phyloP scores from a whole-genome alignment of 208 protist genomes.

The Leishmania amazonensis region DNA sequence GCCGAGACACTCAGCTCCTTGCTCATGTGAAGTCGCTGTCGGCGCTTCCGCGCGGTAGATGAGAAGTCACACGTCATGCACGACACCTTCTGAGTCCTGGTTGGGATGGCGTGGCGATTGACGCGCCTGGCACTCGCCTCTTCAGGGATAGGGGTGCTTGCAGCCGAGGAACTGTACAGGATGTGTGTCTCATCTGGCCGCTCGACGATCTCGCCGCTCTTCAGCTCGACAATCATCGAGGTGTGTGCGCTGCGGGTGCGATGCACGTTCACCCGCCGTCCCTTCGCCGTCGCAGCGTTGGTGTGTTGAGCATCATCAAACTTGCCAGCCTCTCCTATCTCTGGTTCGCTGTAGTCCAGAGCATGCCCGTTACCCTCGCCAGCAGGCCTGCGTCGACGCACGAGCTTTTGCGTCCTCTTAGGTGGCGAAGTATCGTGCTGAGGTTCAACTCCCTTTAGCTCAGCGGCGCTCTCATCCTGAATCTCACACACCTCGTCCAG shows the following conservation, averaged over 20 bases:
- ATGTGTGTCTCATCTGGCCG: background rate
- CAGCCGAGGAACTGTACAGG: conserved; percentile 11
- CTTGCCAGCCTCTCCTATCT: conserved; percentile 9
- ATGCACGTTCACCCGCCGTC: conserved; percentile 12
- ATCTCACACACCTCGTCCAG: conserved; percentile 34
- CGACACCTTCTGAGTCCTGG: background rate
- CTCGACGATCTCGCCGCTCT: conserved; percentile 31
- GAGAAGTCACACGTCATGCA: conserved; percentile 1
- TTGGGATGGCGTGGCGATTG: background rate
- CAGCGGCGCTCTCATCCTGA: conserved; percentile 13
- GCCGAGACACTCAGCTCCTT: conserved; percentile 50
- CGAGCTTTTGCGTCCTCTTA: conserved; percentile 11
- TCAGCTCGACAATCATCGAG: conserved; percentile 17
- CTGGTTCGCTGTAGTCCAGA: conserved; percentile 3
- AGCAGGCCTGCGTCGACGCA: conserved; percentile 16
- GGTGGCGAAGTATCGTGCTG: background rate
- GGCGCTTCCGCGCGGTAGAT: conserved; percentile 19
- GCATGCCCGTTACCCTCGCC: conserved; percentile 1
- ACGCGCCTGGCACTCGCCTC: conserved; percentile 2
- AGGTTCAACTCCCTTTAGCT: conserved; percentile 1
- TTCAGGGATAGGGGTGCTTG: conserved; percentile 11
- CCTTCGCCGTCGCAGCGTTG: conserved; percentile 5
- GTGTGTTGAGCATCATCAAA: background rate
- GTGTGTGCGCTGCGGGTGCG: conserved; percentile 12
- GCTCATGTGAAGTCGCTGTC: conserved; percentile 30